Base-by-base conservation (phyloP, 768 basidiomycete species). In the Xanthoconium purpureum region DNA sequence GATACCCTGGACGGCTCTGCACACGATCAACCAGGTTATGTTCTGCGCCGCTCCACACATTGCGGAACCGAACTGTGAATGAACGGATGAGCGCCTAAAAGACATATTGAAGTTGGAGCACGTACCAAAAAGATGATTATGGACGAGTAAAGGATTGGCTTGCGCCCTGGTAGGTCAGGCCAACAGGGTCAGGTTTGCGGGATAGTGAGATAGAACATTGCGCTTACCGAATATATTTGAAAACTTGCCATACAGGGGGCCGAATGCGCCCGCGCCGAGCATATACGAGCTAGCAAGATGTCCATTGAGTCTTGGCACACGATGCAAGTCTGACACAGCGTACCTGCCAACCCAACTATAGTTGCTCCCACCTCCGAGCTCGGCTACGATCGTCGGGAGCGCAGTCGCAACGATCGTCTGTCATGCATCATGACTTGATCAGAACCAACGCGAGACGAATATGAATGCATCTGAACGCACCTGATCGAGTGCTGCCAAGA, bases 21-120 rank as follows among this genome's bases (percentile, higher is more conserved):
- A 81, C 1, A 88, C 77, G 35, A 91, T 84, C 15, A 94, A 74
- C 91, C 88, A 90, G 3, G 75, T 79, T 82, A 93, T 87, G 53
- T 52, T 84, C 67, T 93, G 87, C 0, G 91, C 89, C 1, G 89
- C 87, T 14, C 91, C 91, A 62, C 89, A 92, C 52, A 93, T 73
- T 2, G 89, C 89, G 7, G 88, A 90, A 20, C 88, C 89, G 59
- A 91, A 71, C 88, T 89, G 44, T 46, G 20, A 63, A 44, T 9
- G 49, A 36, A 6, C 46, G 5, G 17, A 39, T 12, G 3, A 35
- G 12, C 11, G 47, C 35, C 30, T n/a, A 35, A 5, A 48, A 5
- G 14, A 44, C 18, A 38, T 14, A 9, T 12, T 12, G n/a, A 33
- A 32, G 11, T 24, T 4, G 10, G 30, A 20, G 3, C 4, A 35